Evolutionary conservation across 345 rosid species (phyloP).

Genomic region (Corymbia maculata): DNA sequence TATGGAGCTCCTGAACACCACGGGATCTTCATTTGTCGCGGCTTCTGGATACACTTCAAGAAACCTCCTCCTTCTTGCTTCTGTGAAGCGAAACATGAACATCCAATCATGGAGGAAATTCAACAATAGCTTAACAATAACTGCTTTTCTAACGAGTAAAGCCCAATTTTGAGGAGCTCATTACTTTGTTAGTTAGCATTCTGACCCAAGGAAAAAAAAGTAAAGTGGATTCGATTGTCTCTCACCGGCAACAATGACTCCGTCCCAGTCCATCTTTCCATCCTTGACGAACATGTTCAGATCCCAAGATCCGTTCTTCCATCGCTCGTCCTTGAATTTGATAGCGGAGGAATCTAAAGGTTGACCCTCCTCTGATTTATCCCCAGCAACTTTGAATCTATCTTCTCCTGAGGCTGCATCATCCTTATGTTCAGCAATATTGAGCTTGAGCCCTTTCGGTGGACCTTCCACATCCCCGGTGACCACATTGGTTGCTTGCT

Average conservation of each 20-base stretch:
- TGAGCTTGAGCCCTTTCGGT: not conserved
- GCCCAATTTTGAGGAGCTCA: not conserved
- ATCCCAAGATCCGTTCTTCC: conserved; percentile 53
- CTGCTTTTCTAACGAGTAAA: not conserved
- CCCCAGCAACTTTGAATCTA: not conserved
- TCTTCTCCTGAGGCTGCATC: not conserved
- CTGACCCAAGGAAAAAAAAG: not conserved
- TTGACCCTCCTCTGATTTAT: not conserved
- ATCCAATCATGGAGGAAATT: not conserved
- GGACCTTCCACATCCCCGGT: not conserved
- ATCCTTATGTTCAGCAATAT: not conserved
- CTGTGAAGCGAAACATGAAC: conserved; percentile 7
- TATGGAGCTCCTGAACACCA: conserved; percentile 40
- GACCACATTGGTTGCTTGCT: conserved; percentile 21
- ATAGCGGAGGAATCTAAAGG: conserved; percentile 9
- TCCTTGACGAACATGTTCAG: conserved; percentile 40
- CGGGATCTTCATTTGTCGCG: conserved; percentile 36
- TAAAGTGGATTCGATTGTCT: not conserved
- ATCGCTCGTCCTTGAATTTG: conserved; percentile 25
- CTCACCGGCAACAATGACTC: conserved; percentile 33
- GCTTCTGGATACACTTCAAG: conserved; percentile 36
- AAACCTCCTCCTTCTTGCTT: conserved; percentile 49
- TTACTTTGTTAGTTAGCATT: not conserved
- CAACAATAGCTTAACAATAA: not conserved
- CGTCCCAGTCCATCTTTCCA: conserved; percentile 46